Percentiles rank a stretch among this genome's conserved stretches.
Conservation (phyloP, 495 filamentous ascomycete species). For the Aspergillus ellipticus region DNA sequence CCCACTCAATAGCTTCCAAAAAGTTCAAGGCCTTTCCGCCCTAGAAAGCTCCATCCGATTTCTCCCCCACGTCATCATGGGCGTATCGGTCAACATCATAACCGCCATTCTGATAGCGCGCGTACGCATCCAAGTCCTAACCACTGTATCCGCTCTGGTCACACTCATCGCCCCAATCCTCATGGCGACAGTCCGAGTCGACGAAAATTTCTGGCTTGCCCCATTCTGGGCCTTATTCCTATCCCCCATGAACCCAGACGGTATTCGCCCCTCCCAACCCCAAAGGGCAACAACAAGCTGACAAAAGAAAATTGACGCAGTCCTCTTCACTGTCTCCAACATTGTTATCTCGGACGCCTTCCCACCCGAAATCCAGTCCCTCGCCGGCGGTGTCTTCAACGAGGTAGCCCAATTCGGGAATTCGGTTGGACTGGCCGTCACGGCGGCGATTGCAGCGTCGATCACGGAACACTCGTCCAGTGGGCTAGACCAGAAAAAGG, state of each 20-base stretch:
- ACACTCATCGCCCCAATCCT: conserved; percentile 49
- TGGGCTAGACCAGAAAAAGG: conserved; percentile 24
- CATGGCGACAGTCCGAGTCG: conserved; percentile 43
- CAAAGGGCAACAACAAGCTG: too few relatives aligned
- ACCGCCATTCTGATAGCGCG: conserved; percentile 52
- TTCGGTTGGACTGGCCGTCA: conserved; percentile 47
- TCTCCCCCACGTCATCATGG: conserved; percentile 50
- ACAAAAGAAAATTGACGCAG: background rate
- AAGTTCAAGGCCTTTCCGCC: conserved; percentile 42
- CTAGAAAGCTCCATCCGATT: conserved; percentile 51
- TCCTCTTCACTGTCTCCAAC: conserved; percentile 50
- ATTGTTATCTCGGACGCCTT: conserved; percentile 46
- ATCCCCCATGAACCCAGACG: background rate
- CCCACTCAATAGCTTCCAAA: conserved; percentile 36
- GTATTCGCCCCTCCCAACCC: background rate
- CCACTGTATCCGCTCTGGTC: conserved; percentile 39
- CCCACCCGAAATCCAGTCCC: conserved; percentile 21
- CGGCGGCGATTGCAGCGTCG: conserved; percentile 44
- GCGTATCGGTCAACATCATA: conserved; percentile 46
- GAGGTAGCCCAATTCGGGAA: conserved; percentile 54
- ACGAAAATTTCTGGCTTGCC: conserved; percentile 52
- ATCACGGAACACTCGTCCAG: conserved; percentile 25
- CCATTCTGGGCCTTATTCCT: background rate
- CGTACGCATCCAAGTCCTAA: conserved; percentile 42
- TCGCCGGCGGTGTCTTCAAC: conserved; percentile 61